Percentiles rank a stretch among this genome's conserved stretches.
phyloP scores from a whole-genome alignment of 139 green algal species.

The Chlorella vulgaris region DNA sequence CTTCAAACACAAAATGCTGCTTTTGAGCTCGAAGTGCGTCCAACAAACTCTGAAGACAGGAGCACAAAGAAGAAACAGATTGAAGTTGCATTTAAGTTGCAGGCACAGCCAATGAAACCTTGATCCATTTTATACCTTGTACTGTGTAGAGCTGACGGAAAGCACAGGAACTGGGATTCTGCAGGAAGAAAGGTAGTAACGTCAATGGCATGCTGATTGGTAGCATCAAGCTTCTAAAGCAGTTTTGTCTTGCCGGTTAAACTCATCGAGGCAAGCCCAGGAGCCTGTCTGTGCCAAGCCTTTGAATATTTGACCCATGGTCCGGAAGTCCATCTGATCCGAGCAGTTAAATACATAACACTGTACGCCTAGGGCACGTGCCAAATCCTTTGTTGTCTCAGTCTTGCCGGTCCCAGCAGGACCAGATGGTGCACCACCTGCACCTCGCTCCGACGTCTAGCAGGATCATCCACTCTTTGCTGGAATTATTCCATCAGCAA shows the following conservation, averaged over 20 bases:
- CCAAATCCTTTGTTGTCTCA: slow-evolving; percentile 91
- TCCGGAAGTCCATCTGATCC: slow-evolving; percentile 95
- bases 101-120: too few species aligned
- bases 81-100: background rate
- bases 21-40: slow-evolving; percentile 87
- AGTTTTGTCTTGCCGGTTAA: background rate
- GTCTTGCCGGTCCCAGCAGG: slow-evolving; percentile 91
- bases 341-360: slow-evolving; percentile 97
- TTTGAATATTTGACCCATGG: slow-evolving; percentile 89
- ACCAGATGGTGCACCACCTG: slow-evolving; percentile 84
- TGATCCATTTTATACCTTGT: too few species aligned
- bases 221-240: background rate
- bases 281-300: slow-evolving; percentile 90
- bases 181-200: background rate
- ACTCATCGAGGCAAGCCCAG: slow-evolving; percentile 95
- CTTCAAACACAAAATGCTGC: slow-evolving; percentile 65
- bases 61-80: too few species aligned
- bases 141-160: slow-evolving; percentile 93
- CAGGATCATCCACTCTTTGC: background rate
- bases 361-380: slow-evolving; percentile 80
- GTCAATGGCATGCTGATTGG: too few species aligned
- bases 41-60: slow-evolving; percentile 75
- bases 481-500: too few species aligned
- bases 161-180: slow-evolving; percentile 90
- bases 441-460: too few species aligned